These are phyloP conservation scores for Trichoderma erinaceum DNA, from an alignment of 495 filamentous ascomycete species.

Conservation along the genomic window DNA sequence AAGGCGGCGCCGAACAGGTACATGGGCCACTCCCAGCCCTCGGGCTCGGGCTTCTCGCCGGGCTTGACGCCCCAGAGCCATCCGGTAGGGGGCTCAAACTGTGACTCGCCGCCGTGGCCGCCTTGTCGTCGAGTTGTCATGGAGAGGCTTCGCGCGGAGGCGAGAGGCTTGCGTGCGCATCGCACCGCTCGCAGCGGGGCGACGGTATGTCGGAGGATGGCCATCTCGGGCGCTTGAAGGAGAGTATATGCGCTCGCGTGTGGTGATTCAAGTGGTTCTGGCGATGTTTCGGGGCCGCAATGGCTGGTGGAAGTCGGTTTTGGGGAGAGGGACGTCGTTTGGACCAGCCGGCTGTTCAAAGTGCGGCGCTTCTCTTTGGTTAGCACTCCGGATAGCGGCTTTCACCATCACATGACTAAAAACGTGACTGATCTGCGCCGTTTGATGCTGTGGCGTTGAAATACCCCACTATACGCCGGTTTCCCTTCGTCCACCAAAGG, in stretches of 20 bases:
- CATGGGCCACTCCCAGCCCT: constrained; percentile 89
- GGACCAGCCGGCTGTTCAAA: constrained; percentile 6
- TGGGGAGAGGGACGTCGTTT: not conserved
- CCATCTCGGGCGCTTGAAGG: constrained; percentile 22
- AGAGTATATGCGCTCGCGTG: not conserved
- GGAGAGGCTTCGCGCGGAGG: constrained; percentile 29
- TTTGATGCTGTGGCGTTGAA: not conserved
- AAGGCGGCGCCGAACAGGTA: constrained; percentile 89
- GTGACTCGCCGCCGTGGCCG: constrained; percentile 53
- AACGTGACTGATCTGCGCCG: not conserved
- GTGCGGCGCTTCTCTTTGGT: not conserved
- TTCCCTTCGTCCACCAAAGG: not conserved
- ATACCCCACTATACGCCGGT: not conserved
- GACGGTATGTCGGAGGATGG: constrained; percentile 28
- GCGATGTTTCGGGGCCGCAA: not conserved
- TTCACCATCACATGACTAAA: not conserved
- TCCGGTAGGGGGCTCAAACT: constrained; percentile 86
- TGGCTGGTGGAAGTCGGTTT: constrained; percentile 2
- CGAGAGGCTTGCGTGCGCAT: constrained; percentile 20
- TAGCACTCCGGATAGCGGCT: not conserved
- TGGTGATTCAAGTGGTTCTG: not conserved
- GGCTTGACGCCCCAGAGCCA: constrained; percentile 89
- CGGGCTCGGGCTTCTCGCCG: constrained; percentile 88
- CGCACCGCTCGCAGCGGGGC: constrained; percentile 25
- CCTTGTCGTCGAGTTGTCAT: constrained; percentile 30